Conservation (phyloP, 2,329 filamentous ascomycete genomes). For the Apiospora marii region DNA sequence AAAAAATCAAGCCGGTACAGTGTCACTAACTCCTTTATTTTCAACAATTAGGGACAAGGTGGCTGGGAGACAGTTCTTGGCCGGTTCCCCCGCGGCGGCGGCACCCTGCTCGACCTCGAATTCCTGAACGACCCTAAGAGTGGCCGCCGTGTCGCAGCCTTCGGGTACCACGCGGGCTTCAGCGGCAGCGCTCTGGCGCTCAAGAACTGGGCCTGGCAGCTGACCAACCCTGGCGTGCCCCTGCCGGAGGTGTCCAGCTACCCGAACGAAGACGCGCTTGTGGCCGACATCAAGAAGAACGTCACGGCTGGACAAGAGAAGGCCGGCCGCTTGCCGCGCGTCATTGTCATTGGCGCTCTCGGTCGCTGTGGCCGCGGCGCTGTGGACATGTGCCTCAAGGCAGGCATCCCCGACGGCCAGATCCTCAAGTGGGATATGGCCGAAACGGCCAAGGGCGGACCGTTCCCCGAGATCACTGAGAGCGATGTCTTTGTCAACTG, state of each 20-base stretch:
- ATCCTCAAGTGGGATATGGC: slow-evolving; percentile 77
- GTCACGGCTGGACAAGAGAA: slow-evolving; percentile 70
- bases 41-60: slow-evolving; percentile 58
- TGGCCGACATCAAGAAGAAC: slow-evolving; percentile 76
- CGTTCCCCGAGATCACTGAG: slow-evolving; percentile 80
- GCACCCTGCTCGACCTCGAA: slow-evolving; percentile 84
- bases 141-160: slow-evolving; percentile 75
- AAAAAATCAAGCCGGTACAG: not conserved
- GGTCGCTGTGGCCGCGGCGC: slow-evolving; percentile 87
- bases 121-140: slow-evolving; percentile 76
- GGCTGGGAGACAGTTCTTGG: slow-evolving; percentile 83
- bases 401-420: slow-evolving; percentile 73
- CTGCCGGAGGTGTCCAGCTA: slow-evolving; percentile 74
- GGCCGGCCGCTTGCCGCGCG: slow-evolving; percentile 71
- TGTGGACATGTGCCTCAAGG: slow-evolving; percentile 78
- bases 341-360: slow-evolving; percentile 86
- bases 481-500: slow-evolving; percentile 84
- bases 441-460: slow-evolving; percentile 79
- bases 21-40: not conserved
- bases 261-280: slow-evolving; percentile 76
- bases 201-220: slow-evolving; percentile 84
- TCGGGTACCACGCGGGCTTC: slow-evolving; percentile 80
- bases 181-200: slow-evolving; percentile 77
- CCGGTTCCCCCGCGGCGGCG: slow-evolving; percentile 78
- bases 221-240: slow-evolving; percentile 72